These are phyloP conservation scores for Basipetospora chlamydospora DNA, from an alignment of 2,329 filamentous ascomycete genomes.

Conservation along the genomic window DNA sequence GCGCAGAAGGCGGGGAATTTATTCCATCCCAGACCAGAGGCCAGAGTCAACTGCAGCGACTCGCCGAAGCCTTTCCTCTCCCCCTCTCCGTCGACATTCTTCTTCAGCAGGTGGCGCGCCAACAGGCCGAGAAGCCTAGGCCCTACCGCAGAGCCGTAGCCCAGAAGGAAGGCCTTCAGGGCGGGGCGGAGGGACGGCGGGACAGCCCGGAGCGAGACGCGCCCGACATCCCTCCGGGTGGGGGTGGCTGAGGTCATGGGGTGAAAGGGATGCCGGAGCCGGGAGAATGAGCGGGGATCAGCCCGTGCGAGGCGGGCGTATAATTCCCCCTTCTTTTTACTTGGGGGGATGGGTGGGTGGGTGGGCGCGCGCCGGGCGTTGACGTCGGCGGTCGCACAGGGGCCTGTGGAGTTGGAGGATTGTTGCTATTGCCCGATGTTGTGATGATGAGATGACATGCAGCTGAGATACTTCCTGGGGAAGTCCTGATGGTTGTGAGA, in stretches of 20 bases:
- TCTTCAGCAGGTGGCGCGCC: slow-evolving; percentile 28
- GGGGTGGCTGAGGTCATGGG: background rate
- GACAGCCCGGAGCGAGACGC: slow-evolving; percentile 16
- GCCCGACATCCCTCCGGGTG: background rate
- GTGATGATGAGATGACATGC: too few relatives aligned
- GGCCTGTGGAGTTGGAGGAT: too few relatives aligned
- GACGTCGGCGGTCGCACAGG: too few relatives aligned
- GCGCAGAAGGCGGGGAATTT: slow-evolving; percentile 51
- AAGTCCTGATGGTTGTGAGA: too few relatives aligned
- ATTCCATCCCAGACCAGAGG: slow-evolving; percentile 35
- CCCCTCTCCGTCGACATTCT: slow-evolving; percentile 8
- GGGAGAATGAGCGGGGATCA: too few relatives aligned
- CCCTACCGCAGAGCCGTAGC: slow-evolving; percentile 43
- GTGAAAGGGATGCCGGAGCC: background rate
- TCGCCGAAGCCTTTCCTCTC: slow-evolving; percentile 1
- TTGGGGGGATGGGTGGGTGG: too few relatives aligned
- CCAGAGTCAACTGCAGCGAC: slow-evolving; percentile 22
- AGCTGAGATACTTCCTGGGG: too few relatives aligned
- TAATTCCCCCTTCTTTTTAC: too few relatives aligned
- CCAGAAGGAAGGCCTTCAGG: slow-evolving; percentile 43
- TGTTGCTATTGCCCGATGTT: too few relatives aligned
- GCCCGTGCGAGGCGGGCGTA: too few relatives aligned
- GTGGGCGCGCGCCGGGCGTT: too few relatives aligned
- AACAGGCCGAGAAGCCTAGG: slow-evolving; percentile 41
- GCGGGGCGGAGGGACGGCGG: slow-evolving; percentile 39